These are phyloP conservation scores for Sarocladium oryzae DNA, from an alignment of 2,329 filamentous ascomycete genomes.

Conservation along the genomic window DNA sequence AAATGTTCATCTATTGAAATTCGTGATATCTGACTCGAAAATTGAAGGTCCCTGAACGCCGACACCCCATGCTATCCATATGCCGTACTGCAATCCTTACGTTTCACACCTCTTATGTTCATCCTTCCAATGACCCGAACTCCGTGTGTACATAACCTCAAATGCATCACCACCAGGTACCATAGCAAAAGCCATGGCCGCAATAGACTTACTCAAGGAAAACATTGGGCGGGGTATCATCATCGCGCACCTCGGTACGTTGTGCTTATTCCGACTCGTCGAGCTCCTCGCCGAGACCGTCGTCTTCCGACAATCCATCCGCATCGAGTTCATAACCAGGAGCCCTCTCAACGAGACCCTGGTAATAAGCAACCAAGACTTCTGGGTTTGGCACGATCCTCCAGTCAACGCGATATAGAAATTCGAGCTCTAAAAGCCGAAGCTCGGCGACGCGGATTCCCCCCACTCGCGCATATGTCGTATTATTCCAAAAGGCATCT, in stretches of 20 bases:
- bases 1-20: not conserved
- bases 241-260: not conserved
- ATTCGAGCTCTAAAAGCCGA: constrained; percentile 87
- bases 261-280: constrained; percentile 4
- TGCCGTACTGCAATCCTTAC: not conserved
- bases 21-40: not conserved
- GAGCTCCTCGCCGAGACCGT: constrained; percentile 26
- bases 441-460: constrained; percentile 87
- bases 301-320: constrained; percentile 22
- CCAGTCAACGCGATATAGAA: constrained; percentile 89
- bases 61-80: not conserved
- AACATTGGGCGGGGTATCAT: constrained; percentile 7
- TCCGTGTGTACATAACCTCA: not conserved
- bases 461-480: constrained; percentile 88
- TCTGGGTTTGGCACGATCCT: constrained; percentile 94
- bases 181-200: not conserved
- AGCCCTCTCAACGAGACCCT: constrained; percentile 67
- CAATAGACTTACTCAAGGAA: not conserved
- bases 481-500: constrained; percentile 98
- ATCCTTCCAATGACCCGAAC: not conserved
- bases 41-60: not conserved
- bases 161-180: not conserved
- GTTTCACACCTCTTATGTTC: not conserved
- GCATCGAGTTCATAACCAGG: constrained; percentile 48
- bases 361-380: constrained; percentile 88